These are phyloP conservation scores for Perkinsus chesapeaki DNA, from an alignment of 169 alveolate species.

Conservation along the genomic window DNA sequence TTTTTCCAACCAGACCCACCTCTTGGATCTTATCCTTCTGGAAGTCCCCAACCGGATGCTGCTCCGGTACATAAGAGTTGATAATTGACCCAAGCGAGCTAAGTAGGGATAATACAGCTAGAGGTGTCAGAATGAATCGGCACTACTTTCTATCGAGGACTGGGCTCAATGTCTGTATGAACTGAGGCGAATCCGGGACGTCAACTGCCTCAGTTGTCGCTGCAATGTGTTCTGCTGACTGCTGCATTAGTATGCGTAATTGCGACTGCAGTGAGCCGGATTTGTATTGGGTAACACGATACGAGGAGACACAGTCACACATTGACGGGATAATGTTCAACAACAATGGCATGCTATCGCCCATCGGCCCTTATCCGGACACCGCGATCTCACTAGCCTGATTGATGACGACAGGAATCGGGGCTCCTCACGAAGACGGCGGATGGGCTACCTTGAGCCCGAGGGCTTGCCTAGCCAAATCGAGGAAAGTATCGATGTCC, in stretches of 20 bases:
- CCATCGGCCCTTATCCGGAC: not conserved
- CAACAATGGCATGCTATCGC: not conserved
- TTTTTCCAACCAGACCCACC: no score
- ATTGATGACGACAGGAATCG: not conserved
- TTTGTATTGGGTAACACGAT: not conserved
- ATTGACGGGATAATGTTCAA: not conserved
- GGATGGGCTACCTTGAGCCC: not conserved
- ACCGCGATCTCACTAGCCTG: not conserved
- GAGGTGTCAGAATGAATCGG: no score
- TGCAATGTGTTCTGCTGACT: no score
- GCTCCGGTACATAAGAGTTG: no score
- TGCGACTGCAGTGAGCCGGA: no score
- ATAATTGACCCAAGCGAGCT: not conserved
- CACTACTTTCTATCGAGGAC: not conserved
- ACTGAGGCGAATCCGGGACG: not conserved
- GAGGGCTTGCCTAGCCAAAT: not conserved
- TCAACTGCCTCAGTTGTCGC: no score
- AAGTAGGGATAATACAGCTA: not conserved
- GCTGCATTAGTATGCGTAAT: no score
- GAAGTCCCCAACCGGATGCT: no score
- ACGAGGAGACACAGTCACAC: not conserved
- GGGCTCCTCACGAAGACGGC: not conserved
- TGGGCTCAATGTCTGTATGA: not conserved
- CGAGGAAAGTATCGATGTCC: not conserved
- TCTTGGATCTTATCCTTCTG: no score